These are phyloP conservation scores for Herpotrichia juniperi DNA, from an alignment of 2,329 filamentous ascomycete genomes.

Conservation along the genomic window DNA sequence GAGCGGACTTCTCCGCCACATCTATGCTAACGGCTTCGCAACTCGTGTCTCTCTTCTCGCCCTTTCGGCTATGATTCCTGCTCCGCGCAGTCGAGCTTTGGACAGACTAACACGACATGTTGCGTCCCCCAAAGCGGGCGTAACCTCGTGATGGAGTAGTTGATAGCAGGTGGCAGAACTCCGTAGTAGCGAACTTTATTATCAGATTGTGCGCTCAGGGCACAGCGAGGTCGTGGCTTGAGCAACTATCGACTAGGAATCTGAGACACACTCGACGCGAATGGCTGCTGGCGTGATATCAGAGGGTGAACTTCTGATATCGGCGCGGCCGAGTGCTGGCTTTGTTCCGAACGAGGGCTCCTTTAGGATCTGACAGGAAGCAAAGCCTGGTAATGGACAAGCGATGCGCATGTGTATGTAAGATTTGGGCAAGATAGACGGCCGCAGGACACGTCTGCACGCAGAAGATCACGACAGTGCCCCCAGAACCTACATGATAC, in stretches of 20 bases:
- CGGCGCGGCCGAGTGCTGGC: conserved; percentile 10
- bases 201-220: conserved; percentile 19
- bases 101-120: conserved; percentile 6
- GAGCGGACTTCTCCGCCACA: conserved; percentile 7
- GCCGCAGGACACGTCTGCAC: conserved; percentile 9
- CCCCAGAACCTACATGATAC: conserved; percentile 22
- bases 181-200: conserved; percentile 6
- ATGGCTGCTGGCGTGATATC: conserved; percentile 11
- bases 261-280: conserved; percentile 19
- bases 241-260: conserved; percentile 16
- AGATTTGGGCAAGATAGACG: conserved; percentile 14
- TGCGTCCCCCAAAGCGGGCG: conserved; percentile 15
- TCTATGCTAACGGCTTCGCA: conserved; percentile 11
- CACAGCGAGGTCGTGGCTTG: conserved; percentile 16
- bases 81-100: conserved; percentile 2
- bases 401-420: conserved; percentile 16
- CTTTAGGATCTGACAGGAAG: conserved; percentile 17
- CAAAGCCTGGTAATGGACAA: conserved; percentile 19
- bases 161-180: conserved; percentile 10
- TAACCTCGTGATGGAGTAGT: conserved; percentile 13
- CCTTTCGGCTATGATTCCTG: background rate
- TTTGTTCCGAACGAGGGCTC: conserved; percentile 9
- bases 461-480: conserved; percentile 19
- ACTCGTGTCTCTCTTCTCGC: background rate
- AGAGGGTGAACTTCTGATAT: conserved; percentile 13